Percentiles rank a stretch among this genome's conserved stretches.
Evolutionary conservation across 2,329 filamentous ascomycete species (phyloP).

Genomic region (Exophiala xenobiotica): DNA sequence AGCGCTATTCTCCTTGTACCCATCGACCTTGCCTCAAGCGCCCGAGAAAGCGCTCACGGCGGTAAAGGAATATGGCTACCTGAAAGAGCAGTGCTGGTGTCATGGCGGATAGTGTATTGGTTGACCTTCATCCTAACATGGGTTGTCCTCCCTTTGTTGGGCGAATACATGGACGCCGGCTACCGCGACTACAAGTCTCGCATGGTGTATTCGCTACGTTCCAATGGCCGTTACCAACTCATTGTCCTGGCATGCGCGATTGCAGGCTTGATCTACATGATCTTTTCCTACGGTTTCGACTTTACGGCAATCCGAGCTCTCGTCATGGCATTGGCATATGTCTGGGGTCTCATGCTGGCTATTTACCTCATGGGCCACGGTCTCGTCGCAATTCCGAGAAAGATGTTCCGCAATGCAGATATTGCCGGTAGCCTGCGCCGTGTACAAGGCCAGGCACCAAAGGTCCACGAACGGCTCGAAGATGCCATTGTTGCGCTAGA

Average conservation of each 20-base stretch:
- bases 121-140: slow-evolving; percentile 92
- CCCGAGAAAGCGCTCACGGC: slow-evolving; percentile 59
- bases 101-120: slow-evolving; percentile 97
- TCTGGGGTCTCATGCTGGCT: slow-evolving; percentile 85
- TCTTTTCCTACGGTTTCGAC: slow-evolving; percentile 72
- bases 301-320: slow-evolving; percentile 74
- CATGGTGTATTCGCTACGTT: slow-evolving; percentile 77
- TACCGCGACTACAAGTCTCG: slow-evolving; percentile 82
- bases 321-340: slow-evolving; percentile 91
- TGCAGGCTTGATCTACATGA: slow-evolving; percentile 77
- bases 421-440: slow-evolving; percentile 71
- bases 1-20: slow-evolving; percentile 90
- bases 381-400: slow-evolving; percentile 82
- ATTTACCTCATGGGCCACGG: slow-evolving; percentile 99
- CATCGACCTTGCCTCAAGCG: slow-evolving; percentile 89
- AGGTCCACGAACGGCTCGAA: slow-evolving; percentile 80
- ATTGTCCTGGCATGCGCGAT: slow-evolving; percentile 70
- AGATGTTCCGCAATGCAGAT: slow-evolving; percentile 75
- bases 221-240: slow-evolving; percentile 85
- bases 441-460: slow-evolving; percentile 76
- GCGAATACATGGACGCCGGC: slow-evolving; percentile 91
- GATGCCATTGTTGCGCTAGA: slow-evolving; percentile 79
- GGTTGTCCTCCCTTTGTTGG: slow-evolving; percentile 91
- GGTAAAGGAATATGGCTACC: slow-evolving; percentile 82
- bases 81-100: slow-evolving; percentile 72